Evolutionary conservation across 805 yeast genomes (phyloP).

Genomic region (Starmerella geochares): DNA sequence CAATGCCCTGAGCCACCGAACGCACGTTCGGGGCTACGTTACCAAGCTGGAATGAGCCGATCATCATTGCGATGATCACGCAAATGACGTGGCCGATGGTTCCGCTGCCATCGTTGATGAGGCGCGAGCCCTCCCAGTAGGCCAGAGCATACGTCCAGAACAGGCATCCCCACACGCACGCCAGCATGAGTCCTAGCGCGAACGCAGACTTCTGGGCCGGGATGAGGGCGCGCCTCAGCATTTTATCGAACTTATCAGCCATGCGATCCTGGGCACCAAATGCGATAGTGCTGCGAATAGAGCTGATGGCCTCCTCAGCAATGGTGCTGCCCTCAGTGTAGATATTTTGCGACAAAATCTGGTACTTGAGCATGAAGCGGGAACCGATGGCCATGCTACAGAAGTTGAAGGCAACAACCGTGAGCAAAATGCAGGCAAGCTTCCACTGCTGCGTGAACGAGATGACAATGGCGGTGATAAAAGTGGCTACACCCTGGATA

Average conservation of each 20-base stretch:
- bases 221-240: slow-evolving; percentile 26
- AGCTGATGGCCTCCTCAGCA: slow-evolving; percentile 37
- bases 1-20: slow-evolving; percentile 33
- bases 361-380: slow-evolving; percentile 28
- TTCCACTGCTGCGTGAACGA: slow-evolving; percentile 33
- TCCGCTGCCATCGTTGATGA: slow-evolving; percentile 30
- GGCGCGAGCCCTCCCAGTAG: slow-evolving; percentile 38
- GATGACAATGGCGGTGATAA: slow-evolving; percentile 34
- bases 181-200: slow-evolving; percentile 32
- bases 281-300: slow-evolving; percentile 36
- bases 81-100: slow-evolving; percentile 33
- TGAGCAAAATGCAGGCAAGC: slow-evolving; percentile 32
- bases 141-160: slow-evolving; percentile 35
- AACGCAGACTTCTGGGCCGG: slow-evolving; percentile 27
- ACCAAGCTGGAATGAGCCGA: slow-evolving; percentile 38
- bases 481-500: slow-evolving; percentile 34
- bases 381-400: slow-evolving; percentile 29
- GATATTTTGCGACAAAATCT: slow-evolving; percentile 22
- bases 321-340: slow-evolving; percentile 32
- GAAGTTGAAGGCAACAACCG: slow-evolving; percentile 31
- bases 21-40: slow-evolving; percentile 36
- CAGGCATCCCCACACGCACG: slow-evolving; percentile 32
- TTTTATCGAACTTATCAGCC: slow-evolving; percentile 29
- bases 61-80: slow-evolving; percentile 34
- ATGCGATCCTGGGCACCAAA: slow-evolving; percentile 35